Evolutionary conservation across 345 rosid genomes (phyloP).

Genomic region (Lepidium africanum): DNA sequence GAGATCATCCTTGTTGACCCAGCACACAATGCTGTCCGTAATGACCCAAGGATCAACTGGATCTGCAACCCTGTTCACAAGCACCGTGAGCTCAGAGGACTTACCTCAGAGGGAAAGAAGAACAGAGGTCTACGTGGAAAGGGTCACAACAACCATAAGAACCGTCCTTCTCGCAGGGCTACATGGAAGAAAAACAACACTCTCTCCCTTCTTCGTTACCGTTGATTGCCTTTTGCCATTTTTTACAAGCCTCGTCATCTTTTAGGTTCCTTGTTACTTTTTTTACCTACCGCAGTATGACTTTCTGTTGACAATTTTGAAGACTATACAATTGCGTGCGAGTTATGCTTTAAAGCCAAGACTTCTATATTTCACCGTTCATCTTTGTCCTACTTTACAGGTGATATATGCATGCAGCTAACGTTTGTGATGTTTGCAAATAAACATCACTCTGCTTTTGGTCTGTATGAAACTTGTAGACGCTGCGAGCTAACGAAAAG

Average conservation of each 20-base stretch:
- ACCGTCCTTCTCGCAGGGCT: neutral
- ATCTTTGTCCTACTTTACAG: too few relatives aligned
- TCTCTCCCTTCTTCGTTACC: neutral
- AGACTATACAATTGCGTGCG: too few relatives aligned
- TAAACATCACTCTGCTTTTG: neutral
- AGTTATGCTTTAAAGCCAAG: too few relatives aligned
- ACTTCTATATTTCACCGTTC: too few relatives aligned
- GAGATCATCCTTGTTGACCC: slow-evolving; percentile 47
- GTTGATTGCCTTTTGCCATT: neutral
- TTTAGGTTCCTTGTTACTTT: too few relatives aligned
- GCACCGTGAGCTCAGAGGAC: neutral
- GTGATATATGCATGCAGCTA: neutral
- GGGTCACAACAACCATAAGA: slow-evolving; percentile 24
- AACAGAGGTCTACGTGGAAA: too few relatives aligned
- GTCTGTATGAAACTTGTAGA: neutral
- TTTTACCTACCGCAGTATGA: too few relatives aligned
- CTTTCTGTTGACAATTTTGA: too few relatives aligned
- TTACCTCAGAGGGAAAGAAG: too few relatives aligned
- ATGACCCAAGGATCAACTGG: slow-evolving; percentile 71
- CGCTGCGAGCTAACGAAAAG: slow-evolving; percentile 4
- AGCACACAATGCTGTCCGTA: slow-evolving; percentile 50
- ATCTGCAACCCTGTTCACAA: slow-evolving; percentile 64
- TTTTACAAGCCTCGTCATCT: too few relatives aligned
- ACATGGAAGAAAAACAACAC: neutral
- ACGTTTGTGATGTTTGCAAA: neutral